Evolutionary conservation across 2,329 filamentous ascomycete genomes (phyloP), one percentile per base, ranked within the genome.

Genomic region (Thyridium curvatum): DNA sequence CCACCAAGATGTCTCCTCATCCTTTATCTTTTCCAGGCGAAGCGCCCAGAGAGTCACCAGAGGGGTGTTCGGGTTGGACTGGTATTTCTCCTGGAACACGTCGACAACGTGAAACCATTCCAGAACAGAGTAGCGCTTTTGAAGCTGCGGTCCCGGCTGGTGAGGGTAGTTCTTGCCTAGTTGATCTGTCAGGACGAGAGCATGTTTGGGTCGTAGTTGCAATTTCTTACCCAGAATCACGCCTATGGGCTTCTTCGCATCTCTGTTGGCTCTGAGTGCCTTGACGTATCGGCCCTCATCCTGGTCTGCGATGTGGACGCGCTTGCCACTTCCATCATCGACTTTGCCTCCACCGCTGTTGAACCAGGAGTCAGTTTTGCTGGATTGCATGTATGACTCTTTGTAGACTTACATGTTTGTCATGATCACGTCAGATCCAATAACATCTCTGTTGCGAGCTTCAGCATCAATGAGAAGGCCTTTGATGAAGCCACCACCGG

Each of bases 81-180:
- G 54, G 1, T 60, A 45, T 42, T 67, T 71, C 48, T 90, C 84
- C 10, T 60, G 65, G 84, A 84, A 90, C 0, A 87, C 65, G 35
- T 82, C 65, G 0, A 81, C 84, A 12, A 85, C 64, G 35, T 79
- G 75, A 53, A 86, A 89, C 55, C 71, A 79, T n/a, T 69, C 82
- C 32, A 89, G 64, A 0, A 87, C 77, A 40, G 13, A 26, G 21
- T 26, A 26, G 6, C 21, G 21, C 6, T 26, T 6, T 10, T 6
- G 21, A 10, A 26, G 21, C 21, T 26, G 21, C 6, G 21, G 21
- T 26, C 21, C 21, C 21, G 21, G 21, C 6, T 26, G 21, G 21
- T 26, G 21, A 6, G 21, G 21, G 21, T 26, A 26, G 21, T 26
- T 26, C 6, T 6, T 6, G 6, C 21, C 21, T 26, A 10, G 10